Base-by-base conservation (phyloP, 2,329 filamentous ascomycete genomes). In the Pestalotiopsis fici region DNA sequence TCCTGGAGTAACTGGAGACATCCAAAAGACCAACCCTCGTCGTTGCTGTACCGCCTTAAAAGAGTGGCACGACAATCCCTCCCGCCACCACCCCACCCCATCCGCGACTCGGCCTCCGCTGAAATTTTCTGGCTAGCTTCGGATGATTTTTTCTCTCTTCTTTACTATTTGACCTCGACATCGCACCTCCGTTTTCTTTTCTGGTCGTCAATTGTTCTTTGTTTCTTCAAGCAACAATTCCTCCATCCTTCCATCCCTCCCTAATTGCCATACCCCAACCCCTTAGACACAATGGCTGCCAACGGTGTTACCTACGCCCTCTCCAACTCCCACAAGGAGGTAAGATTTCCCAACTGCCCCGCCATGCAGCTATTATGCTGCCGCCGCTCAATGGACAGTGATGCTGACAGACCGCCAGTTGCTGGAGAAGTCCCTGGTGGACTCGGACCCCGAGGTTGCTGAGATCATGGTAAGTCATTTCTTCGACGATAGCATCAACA, bases 361-460 rank as follows among this genome's bases (percentile, higher is more conserved):
- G 60, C 59, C 62, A 47, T 59, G 18, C 13, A 47, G 21, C 28
- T 15, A 35, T 28, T n/a, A n/a, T 35, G 31, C 31, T 35, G 31
- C 11, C n/a, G n/a, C 11, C 11, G 31, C 28, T 31, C 71, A 74
- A n/a, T 9, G 76, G 82, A 75, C 82, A 77, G 75, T 71, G 72
- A 65, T 71, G 67, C 72, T 80, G 72, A 78, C 75, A 74, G 69
- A 71, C 73, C 61, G 35, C 70, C 67, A 97, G 94, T 91, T 98
- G 89, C 93, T 99, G 86, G 93, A 98, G 89, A 96, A 93, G 87
- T 92, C 93, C 81, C 90, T 99, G 76, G 85, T 95, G 77, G 93
- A 97, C 76, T 91, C 92, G 67, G 96, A 99, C 82, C 92, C 94
- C 67, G 95, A 98, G 88, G 93, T 99, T 78, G 94, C 94, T 73